Percentiles rank a stretch among this genome's conserved stretches.
Evolutionary conservation across 2,329 filamentous ascomycete genomes (phyloP).

Genomic region (Cylindrodendrum hubeiense): DNA sequence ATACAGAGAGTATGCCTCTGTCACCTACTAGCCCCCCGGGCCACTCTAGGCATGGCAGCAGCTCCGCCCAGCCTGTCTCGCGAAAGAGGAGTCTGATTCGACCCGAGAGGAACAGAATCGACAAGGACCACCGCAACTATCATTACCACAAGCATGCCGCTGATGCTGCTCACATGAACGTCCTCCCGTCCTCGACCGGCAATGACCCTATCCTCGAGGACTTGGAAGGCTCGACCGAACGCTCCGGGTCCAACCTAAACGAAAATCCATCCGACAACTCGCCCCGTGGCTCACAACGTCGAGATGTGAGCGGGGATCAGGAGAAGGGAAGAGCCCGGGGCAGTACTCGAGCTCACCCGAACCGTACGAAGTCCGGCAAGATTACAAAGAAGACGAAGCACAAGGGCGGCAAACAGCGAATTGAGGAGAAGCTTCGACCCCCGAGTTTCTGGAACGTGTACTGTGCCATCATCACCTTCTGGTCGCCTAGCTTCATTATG

Average conservation of each 20-base stretch:
- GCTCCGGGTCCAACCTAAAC: conserved; percentile 60
- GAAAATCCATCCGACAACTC: conserved; percentile 61
- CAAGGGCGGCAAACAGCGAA: conserved; percentile 64
- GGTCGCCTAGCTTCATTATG: conserved; percentile 88
- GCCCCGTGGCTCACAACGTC: conserved; percentile 51
- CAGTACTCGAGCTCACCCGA: conserved; percentile 48
- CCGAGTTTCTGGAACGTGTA: conserved; percentile 96
- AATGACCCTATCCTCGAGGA: conserved; percentile 90
- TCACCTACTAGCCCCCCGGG: conserved; percentile 56
- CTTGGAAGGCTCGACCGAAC: conserved; percentile 73
- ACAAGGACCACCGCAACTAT: conserved; percentile 92
- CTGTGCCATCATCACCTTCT: conserved; percentile 93
- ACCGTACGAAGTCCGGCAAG: conserved; percentile 67
- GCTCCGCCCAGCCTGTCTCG: conserved; percentile 54
- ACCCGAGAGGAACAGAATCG: conserved; percentile 88
- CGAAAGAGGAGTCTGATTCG: conserved; percentile 91
- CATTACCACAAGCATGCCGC: conserved; percentile 95
- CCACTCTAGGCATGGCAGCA: conserved; percentile 46
- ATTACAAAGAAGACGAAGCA: conserved; percentile 70
- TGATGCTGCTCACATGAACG: conserved; percentile 93
- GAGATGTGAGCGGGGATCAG: conserved; percentile 47
- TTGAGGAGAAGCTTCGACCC: conserved; percentile 76
- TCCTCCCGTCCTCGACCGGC: conserved; percentile 90
- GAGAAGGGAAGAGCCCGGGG: conserved; percentile 48
- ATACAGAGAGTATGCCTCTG: conserved; percentile 68